Evolutionary conservation across 805 yeast genomes (phyloP), one percentile per base, ranked within the genome.

Genomic region (Cephaloascus fragrans): DNA sequence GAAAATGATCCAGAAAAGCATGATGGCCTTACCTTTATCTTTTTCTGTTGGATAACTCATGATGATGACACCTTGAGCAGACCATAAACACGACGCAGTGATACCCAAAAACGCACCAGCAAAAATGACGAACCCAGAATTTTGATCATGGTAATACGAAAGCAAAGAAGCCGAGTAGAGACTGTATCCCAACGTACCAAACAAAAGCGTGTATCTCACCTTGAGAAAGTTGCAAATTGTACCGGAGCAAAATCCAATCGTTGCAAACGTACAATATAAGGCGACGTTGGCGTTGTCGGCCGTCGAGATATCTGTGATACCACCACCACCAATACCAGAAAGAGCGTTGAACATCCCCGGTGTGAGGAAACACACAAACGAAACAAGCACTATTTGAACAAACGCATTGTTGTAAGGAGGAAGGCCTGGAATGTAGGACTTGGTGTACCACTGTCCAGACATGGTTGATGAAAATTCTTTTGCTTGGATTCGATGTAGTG

Each of bases 1-100:
- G 62, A 77, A 76, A 39, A 77, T 74, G 44, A 71, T 62, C 82
- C 82, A 76, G 52, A 75, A 76, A 15, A 67, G 56, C 64, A 72
- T 70, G 37, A 77, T 64, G 37, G 70, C 75, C 26, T 56, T 56
- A 35, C 77, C 82, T 57, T 76, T 76, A n/a, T 44, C 57, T 28
- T 56, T 48, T 55, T 76, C 82, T 17, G 71, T 52, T 2, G 81
- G 74, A 45, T 76, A 76, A n/a, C 76, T 59, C 70, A 76, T 68
- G 44, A 75, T 67, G 36, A 76, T 68, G 19, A 73, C 57, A 37
- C 77, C 76, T 50, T 74, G 80, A 26, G 79, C 78, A 20, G 78
- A 71, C 82, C 82, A 76, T 37, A 75, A 59, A 35, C 64, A 52
- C 32, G 73, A 62, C 9, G 81, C 82, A 55, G 76, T 65, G 34